Evolutionary conservation across 2,329 filamentous ascomycete species (phyloP), one percentile per base, ranked within the genome.

Genomic region (Huntiella bhutanensis): DNA sequence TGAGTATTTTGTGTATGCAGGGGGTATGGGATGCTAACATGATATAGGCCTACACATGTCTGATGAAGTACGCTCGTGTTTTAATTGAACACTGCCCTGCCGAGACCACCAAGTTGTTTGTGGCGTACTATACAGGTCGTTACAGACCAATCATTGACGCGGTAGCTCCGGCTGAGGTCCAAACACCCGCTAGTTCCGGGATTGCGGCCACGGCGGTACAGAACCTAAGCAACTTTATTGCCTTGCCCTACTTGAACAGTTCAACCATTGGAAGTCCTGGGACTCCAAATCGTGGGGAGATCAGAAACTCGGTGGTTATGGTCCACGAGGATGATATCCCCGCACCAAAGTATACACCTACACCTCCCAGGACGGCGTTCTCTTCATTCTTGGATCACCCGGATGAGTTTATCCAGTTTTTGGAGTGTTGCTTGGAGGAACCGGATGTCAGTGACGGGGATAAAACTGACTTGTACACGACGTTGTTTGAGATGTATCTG

Each of bases 401-500:
- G 0, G 75, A 87, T 49, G 79, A 95, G 56, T 96, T 98, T 55
- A 88, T 96, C 51, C 67, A 77, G 12, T 98, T 98, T 58, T 68
- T 98, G 0, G 88, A 98, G 61, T 85, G 86, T 4, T 87, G 88
- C 51, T 72, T 93, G 4, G 66, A 77, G 43, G 79, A 86, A 49
- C 68, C 77, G 15, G 70, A 73, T 16, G 62, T 93, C n/a, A 76
- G 75, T 15, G 69, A 82, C 33, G 71, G 76, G 6, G 82, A 95
- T 57, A 82, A 77, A 52, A 73, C 80, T 1, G 92, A 98, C 59
- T 69, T 98, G 12, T 91, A 91, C 57, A 96, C 88, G 0, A 95
- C 92, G 0, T 62, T 98, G 11, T 96, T 98, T 57, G 92, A 98
- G 60, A 96, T 98, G 82, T 98, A 96, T 57, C 67, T 98, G 6